phyloP scores from a whole-genome alignment of 2,329 filamentous ascomycete species.

The Colletotrichum scovillei region DNA sequence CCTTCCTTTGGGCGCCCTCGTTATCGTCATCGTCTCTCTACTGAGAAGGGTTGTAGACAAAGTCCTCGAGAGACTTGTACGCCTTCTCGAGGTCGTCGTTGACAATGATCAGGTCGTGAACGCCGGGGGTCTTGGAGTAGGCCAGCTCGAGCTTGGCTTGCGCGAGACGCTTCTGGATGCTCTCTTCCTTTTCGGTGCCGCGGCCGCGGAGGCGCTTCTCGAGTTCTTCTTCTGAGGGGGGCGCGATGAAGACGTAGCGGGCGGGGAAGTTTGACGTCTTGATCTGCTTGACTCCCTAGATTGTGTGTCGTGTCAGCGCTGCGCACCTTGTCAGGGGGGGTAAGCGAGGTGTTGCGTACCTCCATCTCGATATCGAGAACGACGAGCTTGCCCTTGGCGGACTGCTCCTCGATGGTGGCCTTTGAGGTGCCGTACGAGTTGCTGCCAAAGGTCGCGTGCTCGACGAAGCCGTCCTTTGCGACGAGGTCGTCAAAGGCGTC shows the following conservation, averaged over 20 bases:
- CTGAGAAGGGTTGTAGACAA: conserved; percentile 52
- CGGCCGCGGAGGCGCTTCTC: conserved; percentile 80
- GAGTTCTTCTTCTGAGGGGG: conserved; percentile 79
- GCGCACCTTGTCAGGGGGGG: no score
- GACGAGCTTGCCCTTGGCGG: conserved; percentile 77
- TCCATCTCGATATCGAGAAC: conserved; percentile 98
- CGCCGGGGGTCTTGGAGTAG: conserved; percentile 74
- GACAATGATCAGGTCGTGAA: conserved; percentile 50
- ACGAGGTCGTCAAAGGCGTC: conserved; percentile 77
- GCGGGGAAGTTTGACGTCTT: conserved; percentile 79
- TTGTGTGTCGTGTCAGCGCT: no score
- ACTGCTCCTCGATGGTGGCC: conserved; percentile 80
- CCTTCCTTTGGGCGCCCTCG: not conserved
- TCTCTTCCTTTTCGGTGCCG: conserved; percentile 82
- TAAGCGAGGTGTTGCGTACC: conserved; percentile 53
- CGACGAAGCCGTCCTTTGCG: conserved; percentile 79
- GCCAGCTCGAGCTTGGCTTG: conserved; percentile 82
- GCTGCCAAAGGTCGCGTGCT: conserved; percentile 84
- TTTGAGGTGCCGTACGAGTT: conserved; percentile 91
- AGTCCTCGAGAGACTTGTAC: conserved; percentile 63
- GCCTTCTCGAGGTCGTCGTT: conserved; percentile 60
- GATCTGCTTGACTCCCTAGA: conserved; percentile 87
- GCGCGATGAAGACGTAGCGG: conserved; percentile 86
- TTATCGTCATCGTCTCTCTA: not conserved
- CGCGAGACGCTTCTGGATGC: conserved; percentile 73